Percentiles rank a stretch among this genome's conserved stretches.
Evolutionary conservation across 192 early-diverging fungal genomes (phyloP).

Genomic region (Dissophora ornata): DNA sequence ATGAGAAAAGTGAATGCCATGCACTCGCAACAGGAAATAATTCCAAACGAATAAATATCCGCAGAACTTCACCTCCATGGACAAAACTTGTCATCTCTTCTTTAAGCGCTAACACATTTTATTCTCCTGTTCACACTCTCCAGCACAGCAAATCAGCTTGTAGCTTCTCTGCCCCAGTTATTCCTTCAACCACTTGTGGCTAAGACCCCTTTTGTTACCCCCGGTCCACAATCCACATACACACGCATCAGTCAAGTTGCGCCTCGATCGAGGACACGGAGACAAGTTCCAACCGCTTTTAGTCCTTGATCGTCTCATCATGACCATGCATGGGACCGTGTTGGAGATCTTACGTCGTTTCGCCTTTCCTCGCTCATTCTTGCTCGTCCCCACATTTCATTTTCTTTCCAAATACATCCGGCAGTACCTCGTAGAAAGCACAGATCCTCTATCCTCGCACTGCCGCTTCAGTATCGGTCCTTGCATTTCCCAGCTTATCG

Average conservation of each 20-base stretch:
- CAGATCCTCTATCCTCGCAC: background rate
- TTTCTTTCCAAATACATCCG: background rate
- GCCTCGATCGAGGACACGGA: slow-evolving; percentile 4
- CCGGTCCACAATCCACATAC: background rate
- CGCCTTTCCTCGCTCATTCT: background rate
- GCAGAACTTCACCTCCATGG: background rate
- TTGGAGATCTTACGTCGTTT: slow-evolving; percentile 8
- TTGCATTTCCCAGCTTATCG: background rate
- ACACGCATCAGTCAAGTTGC: background rate
- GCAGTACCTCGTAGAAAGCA: background rate
- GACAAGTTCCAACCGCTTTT: background rate
- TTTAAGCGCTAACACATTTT: background rate
- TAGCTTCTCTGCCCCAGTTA: background rate
- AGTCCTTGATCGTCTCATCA: slow-evolving; percentile 3
- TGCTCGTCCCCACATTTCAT: slow-evolving; percentile 1
- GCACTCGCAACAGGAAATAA: background rate
- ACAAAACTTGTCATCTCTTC: background rate
- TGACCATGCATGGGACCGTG: slow-evolving; percentile 17
- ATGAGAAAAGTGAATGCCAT: no score
- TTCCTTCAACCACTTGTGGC: no score
- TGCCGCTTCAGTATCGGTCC: background rate
- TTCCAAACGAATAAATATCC: slow-evolving; percentile 14
- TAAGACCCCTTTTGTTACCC: no score
- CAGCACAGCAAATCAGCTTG: background rate
- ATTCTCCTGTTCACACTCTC: background rate